Conservation (phyloP, 495 filamentous ascomycete species). For the Penicillium maclennaniae region DNA sequence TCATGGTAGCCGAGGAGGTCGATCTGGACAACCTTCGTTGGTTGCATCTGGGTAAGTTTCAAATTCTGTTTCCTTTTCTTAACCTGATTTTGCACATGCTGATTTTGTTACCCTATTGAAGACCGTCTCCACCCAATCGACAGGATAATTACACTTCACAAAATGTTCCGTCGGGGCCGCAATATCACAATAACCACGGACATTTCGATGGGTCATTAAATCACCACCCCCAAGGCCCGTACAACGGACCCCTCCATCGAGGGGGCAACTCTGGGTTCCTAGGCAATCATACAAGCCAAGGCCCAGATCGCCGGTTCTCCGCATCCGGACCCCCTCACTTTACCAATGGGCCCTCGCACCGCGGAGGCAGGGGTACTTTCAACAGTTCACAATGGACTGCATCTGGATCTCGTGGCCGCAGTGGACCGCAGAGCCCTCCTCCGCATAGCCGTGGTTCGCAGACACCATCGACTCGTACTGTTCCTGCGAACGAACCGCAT, state of each 20-base stretch:
- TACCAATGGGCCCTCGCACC: constrained; percentile 25
- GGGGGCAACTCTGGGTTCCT: constrained; percentile 53
- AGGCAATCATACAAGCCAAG: constrained; percentile 50
- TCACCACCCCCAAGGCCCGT: constrained; percentile 44
- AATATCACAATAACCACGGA: constrained; percentile 54
- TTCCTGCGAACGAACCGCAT: constrained; percentile 32
- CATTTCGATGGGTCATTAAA: constrained; percentile 50
- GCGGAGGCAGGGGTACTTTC: constrained; percentile 43
- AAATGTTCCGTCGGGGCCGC: constrained; percentile 45
- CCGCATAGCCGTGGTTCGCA: constrained; percentile 24
- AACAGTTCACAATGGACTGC: constrained; percentile 61
- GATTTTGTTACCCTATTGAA: constrained; percentile 21
- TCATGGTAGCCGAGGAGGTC: constrained; percentile 50
- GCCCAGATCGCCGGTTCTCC: constrained; percentile 43
- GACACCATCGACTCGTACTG: constrained; percentile 23
- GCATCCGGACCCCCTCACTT: constrained; percentile 32
- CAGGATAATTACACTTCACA: constrained; percentile 44
- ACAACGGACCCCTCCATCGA: constrained; percentile 46
- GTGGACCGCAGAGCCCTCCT: constrained; percentile 32
- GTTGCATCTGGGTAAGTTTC: constrained; percentile 56
- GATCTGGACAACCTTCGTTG: constrained; percentile 53
- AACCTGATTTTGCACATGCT: neutral
- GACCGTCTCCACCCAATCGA: constrained; percentile 50
- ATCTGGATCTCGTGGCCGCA: constrained; percentile 30
- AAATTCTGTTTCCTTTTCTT: neutral